Percentiles rank a stretch among this genome's conserved stretches.
phyloP scores from a whole-genome alignment of 2,329 filamentous ascomycete species.

The Pyrenophora teres region DNA sequence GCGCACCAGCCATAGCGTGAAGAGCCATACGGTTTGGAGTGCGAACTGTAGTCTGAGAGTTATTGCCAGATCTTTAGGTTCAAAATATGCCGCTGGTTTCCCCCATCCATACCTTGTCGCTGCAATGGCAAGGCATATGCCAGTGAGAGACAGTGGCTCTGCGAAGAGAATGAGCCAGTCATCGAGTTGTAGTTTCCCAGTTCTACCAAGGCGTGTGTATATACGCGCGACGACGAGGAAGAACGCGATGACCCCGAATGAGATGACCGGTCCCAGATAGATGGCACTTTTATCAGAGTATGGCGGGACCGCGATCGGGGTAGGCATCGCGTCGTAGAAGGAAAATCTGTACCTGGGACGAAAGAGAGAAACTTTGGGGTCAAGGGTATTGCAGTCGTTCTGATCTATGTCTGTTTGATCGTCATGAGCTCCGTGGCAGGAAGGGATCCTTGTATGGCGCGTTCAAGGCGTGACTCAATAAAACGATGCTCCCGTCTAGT shows the following conservation, averaged over 20 bases:
- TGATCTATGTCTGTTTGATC: not conserved
- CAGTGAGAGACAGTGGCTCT: constrained; percentile 26
- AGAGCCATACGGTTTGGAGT: constrained; percentile 32
- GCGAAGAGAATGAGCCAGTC: constrained; percentile 36
- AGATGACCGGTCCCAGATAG: constrained; percentile 30
- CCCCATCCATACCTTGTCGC: constrained; percentile 32
- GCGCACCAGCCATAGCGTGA: constrained; percentile 28
- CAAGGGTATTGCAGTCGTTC: constrained; percentile 2
- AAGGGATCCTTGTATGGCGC: not conserved
- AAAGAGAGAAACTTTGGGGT: not conserved
- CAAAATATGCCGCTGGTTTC: constrained; percentile 20
- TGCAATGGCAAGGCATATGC: constrained; percentile 19
- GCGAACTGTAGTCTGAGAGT: constrained; percentile 31
- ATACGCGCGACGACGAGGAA: constrained; percentile 26
- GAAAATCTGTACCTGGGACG: not conserved
- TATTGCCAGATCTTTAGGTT: constrained; percentile 14
- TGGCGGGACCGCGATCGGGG: constrained; percentile 7
- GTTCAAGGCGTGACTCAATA: not conserved
- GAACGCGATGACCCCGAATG: constrained; percentile 24
- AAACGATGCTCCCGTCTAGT: not conserved
- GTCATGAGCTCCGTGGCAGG: constrained; percentile 1
- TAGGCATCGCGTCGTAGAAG: constrained; percentile 8
- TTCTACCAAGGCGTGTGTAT: constrained; percentile 27
- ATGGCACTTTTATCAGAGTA: constrained; percentile 28
- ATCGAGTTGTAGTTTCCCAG: constrained; percentile 24